Evolutionary conservation across 805 yeast genomes (phyloP).

Genomic region (Starmerella scarabaei): DNA sequence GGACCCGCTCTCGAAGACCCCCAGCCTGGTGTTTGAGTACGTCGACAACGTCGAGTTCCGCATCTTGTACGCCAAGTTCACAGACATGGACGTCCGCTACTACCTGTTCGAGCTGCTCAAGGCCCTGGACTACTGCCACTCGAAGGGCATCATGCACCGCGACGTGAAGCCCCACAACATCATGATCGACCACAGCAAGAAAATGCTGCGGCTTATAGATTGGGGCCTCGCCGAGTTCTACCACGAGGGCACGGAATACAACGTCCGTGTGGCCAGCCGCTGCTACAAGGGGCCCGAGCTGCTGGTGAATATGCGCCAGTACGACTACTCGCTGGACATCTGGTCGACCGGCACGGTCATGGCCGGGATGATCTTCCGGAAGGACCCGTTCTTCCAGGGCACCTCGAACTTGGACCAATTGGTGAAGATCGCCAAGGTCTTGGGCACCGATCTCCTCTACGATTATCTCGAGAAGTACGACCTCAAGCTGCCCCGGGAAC

Average conservation of each 20-base stretch:
- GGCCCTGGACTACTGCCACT: conserved; percentile 80
- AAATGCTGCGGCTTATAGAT: conserved; percentile 63
- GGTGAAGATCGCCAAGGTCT: conserved; percentile 75
- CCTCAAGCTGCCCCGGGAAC: conserved; percentile 58
- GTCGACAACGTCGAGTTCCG: conserved; percentile 78
- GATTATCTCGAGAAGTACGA: conserved; percentile 56
- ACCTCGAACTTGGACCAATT: conserved; percentile 83
- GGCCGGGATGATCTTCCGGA: conserved; percentile 76
- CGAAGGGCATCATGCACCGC: conserved; percentile 89
- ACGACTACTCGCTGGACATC: conserved; percentile 77
- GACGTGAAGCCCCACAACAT: conserved; percentile 91
- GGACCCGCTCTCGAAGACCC: conserved; percentile 65
- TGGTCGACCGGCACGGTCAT: conserved; percentile 91
- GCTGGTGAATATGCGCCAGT: conserved; percentile 65
- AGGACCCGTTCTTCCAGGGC: conserved; percentile 88
- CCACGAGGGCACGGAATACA: conserved; percentile 79
- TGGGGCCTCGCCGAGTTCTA: conserved; percentile 95
- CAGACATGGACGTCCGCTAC: conserved; percentile 60
- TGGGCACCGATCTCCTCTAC: conserved; percentile 69
- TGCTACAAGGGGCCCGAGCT: conserved; percentile 89
- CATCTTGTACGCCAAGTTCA: conserved; percentile 67
- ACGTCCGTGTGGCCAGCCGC: conserved; percentile 83
- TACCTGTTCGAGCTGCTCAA: conserved; percentile 71
- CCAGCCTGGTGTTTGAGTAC: conserved; percentile 77
- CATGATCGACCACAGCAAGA: conserved; percentile 67